Evolutionary conservation across 2,329 filamentous ascomycete genomes (phyloP), one percentile per base, ranked within the genome.

Genomic region (Pseudogymnoascus sp.): DNA sequence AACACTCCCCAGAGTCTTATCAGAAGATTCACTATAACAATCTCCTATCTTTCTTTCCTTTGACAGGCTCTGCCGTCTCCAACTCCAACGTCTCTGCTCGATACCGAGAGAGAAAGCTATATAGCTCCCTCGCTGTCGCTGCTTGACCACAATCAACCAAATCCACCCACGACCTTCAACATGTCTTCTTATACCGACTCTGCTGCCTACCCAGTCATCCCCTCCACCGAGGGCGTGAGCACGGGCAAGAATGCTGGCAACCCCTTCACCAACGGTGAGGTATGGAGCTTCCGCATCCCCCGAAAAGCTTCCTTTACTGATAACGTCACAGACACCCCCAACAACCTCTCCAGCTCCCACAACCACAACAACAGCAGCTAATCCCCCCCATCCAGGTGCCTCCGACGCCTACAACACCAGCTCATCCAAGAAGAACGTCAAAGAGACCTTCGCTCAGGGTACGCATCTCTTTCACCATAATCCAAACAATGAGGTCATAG

Each of bases 361-460:
- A 22, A 46, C 22, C 22, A 46, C 41, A 14, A 26, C 41, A 46
- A 60, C 67, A 62, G 63, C 69, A 64, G 66, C 67, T 72, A 63
- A 72, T 66, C 61, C 66, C 24, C 38, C 59, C 59, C 40, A 50
- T 65, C 43, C 41, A 72, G 71, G 69, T 68, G 67, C 70, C 59
- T 67, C 71, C 38, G 67, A 71, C 61, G 71, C 72, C n/a, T 66
- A 68, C 56, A 70, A 68, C 65, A 68, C 72, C 40, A 67, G 72
- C 53, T 66, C 70, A 14, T 60, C 72, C 31, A 72, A 72, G 22
- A 70, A 73, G 61, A 71, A 66, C 61, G 65, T 72, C 5, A 66
- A 61, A 8, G 68, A 84, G 82, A 80, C 68, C 81, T 82, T 43
- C 33, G 4, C 24, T 22, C 16, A 61, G 59, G 59, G 40, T 40